These are phyloP conservation scores for Skeletonema marinoi DNA, from an alignment of 108 stramenopile genomes.

Conservation along the genomic window DNA sequence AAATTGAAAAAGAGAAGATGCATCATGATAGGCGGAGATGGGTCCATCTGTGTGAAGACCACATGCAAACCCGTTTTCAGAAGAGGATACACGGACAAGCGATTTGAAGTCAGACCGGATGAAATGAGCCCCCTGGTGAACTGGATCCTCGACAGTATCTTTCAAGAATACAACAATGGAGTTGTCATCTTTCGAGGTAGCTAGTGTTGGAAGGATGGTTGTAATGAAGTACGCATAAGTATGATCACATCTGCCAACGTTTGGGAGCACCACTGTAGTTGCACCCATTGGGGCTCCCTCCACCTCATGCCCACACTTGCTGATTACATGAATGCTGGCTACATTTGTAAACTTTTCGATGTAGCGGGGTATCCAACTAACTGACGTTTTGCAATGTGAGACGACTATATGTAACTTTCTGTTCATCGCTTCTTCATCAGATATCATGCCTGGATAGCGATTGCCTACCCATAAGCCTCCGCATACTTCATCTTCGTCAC, in stretches of 20 bases:
- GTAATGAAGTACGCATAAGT: conserved; percentile 40
- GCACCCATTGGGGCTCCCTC: conserved; percentile 29
- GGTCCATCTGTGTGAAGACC: conserved; percentile 6
- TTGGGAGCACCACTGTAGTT: conserved; percentile 22
- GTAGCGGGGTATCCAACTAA: not conserved
- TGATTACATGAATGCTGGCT: conserved; percentile 24
- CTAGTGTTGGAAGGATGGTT: too few species aligned
- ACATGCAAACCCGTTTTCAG: conserved; percentile 19
- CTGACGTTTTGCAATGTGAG: not conserved
- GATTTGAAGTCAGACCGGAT: conserved; percentile 10
- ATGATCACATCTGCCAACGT: conserved; percentile 53
- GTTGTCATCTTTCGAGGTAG: too few species aligned
- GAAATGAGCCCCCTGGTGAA: conserved; percentile 23
- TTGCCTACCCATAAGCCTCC: conserved; percentile 22
- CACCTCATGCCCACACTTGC: conserved; percentile 41
- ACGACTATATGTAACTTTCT: conserved; percentile 14
- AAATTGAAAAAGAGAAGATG: not conserved
- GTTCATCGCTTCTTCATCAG: not conserved
- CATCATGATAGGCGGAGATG: conserved; percentile 26
- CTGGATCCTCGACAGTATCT: conserved; percentile 14
- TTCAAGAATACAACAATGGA: conserved; percentile 30
- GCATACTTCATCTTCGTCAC: not conserved
- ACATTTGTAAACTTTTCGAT: conserved; percentile 13
- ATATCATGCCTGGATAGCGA: not conserved
- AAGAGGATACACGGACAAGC: conserved; percentile 11